phyloP scores from a whole-genome alignment of 2,329 filamentous ascomycete species.

The Colletotrichum siamense region DNA sequence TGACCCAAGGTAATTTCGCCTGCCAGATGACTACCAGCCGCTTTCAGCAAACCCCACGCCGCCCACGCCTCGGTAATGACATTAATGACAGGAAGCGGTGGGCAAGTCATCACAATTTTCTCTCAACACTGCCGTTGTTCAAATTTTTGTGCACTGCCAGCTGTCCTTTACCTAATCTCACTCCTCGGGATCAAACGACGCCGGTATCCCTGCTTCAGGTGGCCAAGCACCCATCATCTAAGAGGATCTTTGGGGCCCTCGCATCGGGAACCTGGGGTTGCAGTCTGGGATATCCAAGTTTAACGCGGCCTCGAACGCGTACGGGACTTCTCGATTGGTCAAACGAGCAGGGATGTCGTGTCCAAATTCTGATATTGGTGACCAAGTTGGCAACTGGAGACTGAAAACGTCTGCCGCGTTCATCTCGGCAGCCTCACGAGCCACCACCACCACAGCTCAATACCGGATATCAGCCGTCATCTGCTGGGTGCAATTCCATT shows the following conservation, averaged over 20 bases:
- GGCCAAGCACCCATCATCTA: neutral
- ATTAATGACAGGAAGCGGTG: slow-evolving; percentile 14
- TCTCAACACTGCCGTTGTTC: neutral
- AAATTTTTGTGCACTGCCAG: slow-evolving; percentile 2
- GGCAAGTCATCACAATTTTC: slow-evolving; percentile 13
- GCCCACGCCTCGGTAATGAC: slow-evolving; percentile 18
- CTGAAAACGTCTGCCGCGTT: neutral
- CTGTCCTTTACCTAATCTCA: slow-evolving; percentile 1
- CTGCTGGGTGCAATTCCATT: neutral
- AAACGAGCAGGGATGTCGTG: neutral
- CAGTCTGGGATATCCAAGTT: slow-evolving; percentile 11
- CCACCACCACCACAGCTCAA: neutral
- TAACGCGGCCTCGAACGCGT: neutral
- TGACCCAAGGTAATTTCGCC: slow-evolving; percentile 20
- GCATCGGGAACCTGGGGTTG: slow-evolving; percentile 11
- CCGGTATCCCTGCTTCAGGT: slow-evolving; percentile 9
- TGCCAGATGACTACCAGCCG: slow-evolving; percentile 16
- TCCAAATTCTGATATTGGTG: neutral
- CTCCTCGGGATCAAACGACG: neutral
- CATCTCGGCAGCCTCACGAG: slow-evolving; percentile 16
- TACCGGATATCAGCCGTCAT: neutral
- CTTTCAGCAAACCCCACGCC: slow-evolving; percentile 18
- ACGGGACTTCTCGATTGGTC: neutral
- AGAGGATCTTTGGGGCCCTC: neutral
- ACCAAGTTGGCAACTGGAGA: neutral